Base-by-base conservation (phyloP, 495 filamentous ascomycete species). In the Daldinia decipiens region DNA sequence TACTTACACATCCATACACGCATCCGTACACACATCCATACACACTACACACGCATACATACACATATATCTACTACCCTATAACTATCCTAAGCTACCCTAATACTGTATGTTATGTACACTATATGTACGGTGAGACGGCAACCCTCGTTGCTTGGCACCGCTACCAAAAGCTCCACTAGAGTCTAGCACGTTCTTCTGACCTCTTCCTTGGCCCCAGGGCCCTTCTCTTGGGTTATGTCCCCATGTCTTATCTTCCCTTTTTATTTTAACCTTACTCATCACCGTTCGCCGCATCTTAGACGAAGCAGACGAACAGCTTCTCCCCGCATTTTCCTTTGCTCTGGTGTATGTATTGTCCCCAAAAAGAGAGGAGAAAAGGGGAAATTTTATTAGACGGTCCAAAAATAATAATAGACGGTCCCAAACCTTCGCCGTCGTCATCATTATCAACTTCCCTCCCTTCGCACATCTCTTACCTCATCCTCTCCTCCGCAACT, bases 241-340 rank as follows among this genome's bases (percentile, higher is more conserved):
- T 59, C 24, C 64, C 64, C 54, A 56, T 72, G 38, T 52, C 69
- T 72, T 67, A 59, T 64, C 64, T 72, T 64, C 52, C 43, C 39
- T 47, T 59, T 53, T 32, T n/a, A 19, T 56, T 52, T 38, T 59
- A 43, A 65, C 68, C 70, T 72, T 68, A 72, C 70, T 72, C 70
- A 72, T 72, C 70, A 67, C 27, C 27, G 40, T 67, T 72, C 58
- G 69, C 69, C 64, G 69, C 69, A 67, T 67, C 55, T 50, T 29
- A 59, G 58, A 63, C 34, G 59, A 62, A 67, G 51, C 26, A 72
- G 54, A 72, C 62, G 56, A 47, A 73, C 69, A 72, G 50, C 68
- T 76, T 56, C 74, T 76, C 74, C 72, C 74, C 74, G 72, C 74
- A 76, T 72, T 74, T 72, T 36, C 58, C 57, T 61, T 58, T 64